These are phyloP conservation scores for Boletus fagicola DNA, from an alignment of 768 basidiomycete species.

Conservation along the genomic window DNA sequence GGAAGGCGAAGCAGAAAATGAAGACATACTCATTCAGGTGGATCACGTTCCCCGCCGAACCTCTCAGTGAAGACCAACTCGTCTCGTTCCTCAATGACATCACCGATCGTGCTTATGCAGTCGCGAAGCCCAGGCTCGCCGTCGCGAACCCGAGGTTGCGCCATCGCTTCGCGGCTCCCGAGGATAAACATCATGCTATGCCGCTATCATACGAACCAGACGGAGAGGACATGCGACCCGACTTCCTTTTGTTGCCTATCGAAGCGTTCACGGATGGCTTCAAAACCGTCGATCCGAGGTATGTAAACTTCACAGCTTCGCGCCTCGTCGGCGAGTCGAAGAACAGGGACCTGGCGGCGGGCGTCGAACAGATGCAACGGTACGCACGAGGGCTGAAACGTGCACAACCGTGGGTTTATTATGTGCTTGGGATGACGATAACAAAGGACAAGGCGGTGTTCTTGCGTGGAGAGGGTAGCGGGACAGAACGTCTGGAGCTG, in stretches of 20 bases:
- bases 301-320: no score
- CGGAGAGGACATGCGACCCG: conserved; percentile 6
- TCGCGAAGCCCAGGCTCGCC: neutral
- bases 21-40: conserved; percentile 7
- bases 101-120: neutral
- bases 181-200: neutral
- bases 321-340: no score
- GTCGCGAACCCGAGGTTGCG: neutral
- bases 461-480: no score
- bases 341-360: no score
- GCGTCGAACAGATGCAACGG: no score
- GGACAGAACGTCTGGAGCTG: no score
- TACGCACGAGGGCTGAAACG: no score
- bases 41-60: conserved; percentile 2
- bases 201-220: conserved; percentile 8
- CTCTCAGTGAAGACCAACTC: conserved; percentile 7
- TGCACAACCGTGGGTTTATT: no score
- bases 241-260: conserved; percentile 11
- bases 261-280: neutral
- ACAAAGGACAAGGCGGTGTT: no score
- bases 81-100: conserved; percentile 6
- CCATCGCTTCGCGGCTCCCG: neutral
- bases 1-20: neutral
- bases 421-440: no score
- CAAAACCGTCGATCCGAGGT: no score